Evolutionary conservation across 495 filamentous ascomycete genomes (phyloP), one percentile per base, ranked within the genome.

Genomic region (Penicillium turbatum): DNA sequence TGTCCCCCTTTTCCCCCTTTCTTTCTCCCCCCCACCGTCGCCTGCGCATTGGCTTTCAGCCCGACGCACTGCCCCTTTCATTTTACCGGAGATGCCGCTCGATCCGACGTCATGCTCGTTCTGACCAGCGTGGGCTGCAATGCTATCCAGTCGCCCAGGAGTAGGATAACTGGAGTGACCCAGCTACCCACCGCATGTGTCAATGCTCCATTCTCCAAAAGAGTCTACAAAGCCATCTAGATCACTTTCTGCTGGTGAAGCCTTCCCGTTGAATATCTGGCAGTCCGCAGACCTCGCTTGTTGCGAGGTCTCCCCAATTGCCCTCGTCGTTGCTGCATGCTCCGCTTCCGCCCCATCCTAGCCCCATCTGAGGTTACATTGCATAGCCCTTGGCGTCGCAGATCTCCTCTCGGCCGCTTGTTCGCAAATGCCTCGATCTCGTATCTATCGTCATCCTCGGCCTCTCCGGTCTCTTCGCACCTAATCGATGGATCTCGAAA

Each of bases 71-170:
- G 48, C 52, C 56, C 56, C 56, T 54, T 55, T 56, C 34, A 55
- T 59, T 59, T 59, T 38, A 19, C 47, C 43, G 30, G 48, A 59
- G 47, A 59, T 51, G 46, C 35, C 44, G 55, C 50, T 51, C 30
- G n/a, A 51, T 50, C 48, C 47, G n/a, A 27, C 26, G 0, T 19
- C 24, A 0, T n/a, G 48, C 0, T 17, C n/a, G 36, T 39, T 37
- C 47, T 37, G n/a, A 6, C 24, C 19, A 17, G 26, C 34, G 15
- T 30, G 6, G 47, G 19, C 24, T 37, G 10, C 21, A 49, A 39
- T 16, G 24, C 35, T 11, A 15, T 38, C 17, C 40, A 46, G 34
- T 46, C 40, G 9, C 21, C 10, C 11, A 32, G 30, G 7, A 37
- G 31, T 11, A 15, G 32, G 34, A 29, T 0, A 31, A 15, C 31